Evolutionary conservation across 2,329 filamentous ascomycete species (phyloP).

Genomic region (Chaetomiaceae sp.): DNA sequence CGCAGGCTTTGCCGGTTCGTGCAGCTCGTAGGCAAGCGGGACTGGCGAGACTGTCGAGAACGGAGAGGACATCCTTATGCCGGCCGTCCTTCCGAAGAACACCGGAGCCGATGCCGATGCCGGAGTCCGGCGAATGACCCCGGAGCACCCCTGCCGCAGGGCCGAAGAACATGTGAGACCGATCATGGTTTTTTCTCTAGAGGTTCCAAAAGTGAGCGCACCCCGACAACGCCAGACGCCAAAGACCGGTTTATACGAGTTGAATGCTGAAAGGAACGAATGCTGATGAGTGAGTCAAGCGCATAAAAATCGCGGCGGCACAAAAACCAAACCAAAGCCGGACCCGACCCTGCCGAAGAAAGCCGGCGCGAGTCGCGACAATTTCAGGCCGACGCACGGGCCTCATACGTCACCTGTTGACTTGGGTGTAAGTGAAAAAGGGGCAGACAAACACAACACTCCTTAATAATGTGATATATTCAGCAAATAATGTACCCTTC

Average conservation of each 20-base stretch:
- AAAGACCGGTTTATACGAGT: not conserved
- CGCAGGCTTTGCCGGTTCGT: conserved; percentile 50
- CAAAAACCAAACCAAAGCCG: no score
- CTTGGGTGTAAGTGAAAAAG: not conserved
- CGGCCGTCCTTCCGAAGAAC: conserved; percentile 1
- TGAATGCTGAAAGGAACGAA: not conserved
- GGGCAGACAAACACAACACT: no score
- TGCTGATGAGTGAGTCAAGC: not conserved
- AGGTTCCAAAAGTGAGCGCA: conserved; percentile 1
- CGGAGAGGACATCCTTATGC: not conserved
- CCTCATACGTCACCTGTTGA: conserved; percentile 15
- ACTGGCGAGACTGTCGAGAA: conserved; percentile 25
- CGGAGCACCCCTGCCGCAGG: not conserved
- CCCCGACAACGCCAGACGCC: not conserved
- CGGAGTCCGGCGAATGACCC: conserved; percentile 1
- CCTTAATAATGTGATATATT: no score
- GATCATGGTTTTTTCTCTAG: not conserved
- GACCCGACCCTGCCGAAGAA: no score
- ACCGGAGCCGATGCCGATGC: not conserved
- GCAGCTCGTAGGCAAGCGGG: conserved; percentile 60
- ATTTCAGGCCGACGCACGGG: conserved; percentile 9
- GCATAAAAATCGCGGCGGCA: no score
- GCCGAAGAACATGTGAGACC: not conserved
- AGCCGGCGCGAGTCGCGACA: not conserved
- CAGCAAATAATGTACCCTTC: no score